Conservation (phyloP, 2,329 filamentous ascomycete species). For the Sphaceloma murrayae region DNA sequence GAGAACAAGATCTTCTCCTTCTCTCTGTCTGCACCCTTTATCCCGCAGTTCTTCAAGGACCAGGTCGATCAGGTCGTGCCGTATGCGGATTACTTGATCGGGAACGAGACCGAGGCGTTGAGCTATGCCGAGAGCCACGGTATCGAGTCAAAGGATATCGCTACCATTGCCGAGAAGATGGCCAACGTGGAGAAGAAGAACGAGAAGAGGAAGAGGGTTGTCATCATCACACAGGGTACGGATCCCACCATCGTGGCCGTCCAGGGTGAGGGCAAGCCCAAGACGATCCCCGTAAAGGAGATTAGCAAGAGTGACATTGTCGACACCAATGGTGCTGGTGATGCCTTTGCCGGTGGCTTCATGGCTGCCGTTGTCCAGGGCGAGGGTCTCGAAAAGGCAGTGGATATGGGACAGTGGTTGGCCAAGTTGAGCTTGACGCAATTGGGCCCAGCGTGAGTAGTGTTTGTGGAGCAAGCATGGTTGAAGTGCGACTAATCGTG, state of each 20-base stretch:
- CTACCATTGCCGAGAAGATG: conserved; percentile 75
- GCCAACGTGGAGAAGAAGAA: conserved; percentile 91
- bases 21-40: conserved; percentile 91
- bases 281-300: conserved; percentile 70
- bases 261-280: conserved; percentile 50
- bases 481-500: conserved; percentile 1
- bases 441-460: conserved; percentile 83
- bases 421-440: conserved; percentile 90
- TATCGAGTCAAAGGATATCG: conserved; percentile 64
- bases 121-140: conserved; percentile 76
- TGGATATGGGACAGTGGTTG: conserved; percentile 96
- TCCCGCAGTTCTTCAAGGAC: conserved; percentile 96
- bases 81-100: conserved; percentile 94
- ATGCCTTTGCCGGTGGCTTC: conserved; percentile 94
- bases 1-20: conserved; percentile 87
- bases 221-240: conserved; percentile 91
- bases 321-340: conserved; percentile 92
- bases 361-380: conserved; percentile 79
- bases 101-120: conserved; percentile 91
- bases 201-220: conserved; percentile 67
- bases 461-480: conserved; percentile 2
- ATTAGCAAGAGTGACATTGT: conserved; percentile 72
- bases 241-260: conserved; percentile 76
- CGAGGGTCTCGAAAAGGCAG: conserved; percentile 63
- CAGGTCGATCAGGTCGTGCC: conserved; percentile 73